Conservation (phyloP, 23 red algal species). For the Gracilaria domingensis region DNA sequence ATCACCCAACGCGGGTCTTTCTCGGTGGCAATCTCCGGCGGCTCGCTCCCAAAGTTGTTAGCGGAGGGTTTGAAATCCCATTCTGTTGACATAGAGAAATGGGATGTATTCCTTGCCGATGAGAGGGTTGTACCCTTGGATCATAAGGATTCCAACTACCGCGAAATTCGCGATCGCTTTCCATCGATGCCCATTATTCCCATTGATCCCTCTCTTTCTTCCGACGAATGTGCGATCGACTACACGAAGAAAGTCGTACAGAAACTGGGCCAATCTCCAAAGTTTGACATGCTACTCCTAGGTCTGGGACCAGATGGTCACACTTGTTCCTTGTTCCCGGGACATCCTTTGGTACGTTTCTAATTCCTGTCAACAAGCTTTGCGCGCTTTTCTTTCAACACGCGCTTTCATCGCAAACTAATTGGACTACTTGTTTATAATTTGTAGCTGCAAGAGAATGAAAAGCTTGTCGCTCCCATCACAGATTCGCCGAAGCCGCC, state of each 20-base stretch:
- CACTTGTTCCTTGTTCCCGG: constrained; percentile 95
- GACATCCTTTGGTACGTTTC: constrained; percentile 76
- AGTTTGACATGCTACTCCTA: constrained; percentile 78
- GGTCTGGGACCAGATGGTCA: constrained; percentile 97
- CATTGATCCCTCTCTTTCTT: constrained; percentile 49
- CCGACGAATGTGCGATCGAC: constrained; percentile 37
- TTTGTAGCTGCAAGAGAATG: constrained; percentile 66
- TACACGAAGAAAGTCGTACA: constrained; percentile 39
- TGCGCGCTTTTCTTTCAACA: neutral
- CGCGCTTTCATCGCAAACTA: neutral
- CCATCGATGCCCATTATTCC: constrained; percentile 40
- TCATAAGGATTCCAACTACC: constrained; percentile 82
- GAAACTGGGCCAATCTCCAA: constrained; percentile 2
- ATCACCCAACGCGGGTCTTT: constrained; percentile 22
- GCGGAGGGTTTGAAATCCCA: constrained; percentile 15
- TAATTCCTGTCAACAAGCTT: neutral
- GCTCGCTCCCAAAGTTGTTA: constrained; percentile 51
- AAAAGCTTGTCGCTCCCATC: constrained; percentile 55
- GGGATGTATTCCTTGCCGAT: constrained; percentile 81
- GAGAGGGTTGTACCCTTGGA: constrained; percentile 84
- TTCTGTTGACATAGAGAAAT: neutral
- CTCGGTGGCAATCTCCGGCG: constrained; percentile 61
- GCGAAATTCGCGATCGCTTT: constrained; percentile 39
- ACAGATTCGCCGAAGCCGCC: constrained; percentile 95
- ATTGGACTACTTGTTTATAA: neutral